Evolutionary conservation across 2,329 filamentous ascomycete species (phyloP), one percentile per base, ranked within the genome.

Genomic region (Ophiostoma sp.): DNA sequence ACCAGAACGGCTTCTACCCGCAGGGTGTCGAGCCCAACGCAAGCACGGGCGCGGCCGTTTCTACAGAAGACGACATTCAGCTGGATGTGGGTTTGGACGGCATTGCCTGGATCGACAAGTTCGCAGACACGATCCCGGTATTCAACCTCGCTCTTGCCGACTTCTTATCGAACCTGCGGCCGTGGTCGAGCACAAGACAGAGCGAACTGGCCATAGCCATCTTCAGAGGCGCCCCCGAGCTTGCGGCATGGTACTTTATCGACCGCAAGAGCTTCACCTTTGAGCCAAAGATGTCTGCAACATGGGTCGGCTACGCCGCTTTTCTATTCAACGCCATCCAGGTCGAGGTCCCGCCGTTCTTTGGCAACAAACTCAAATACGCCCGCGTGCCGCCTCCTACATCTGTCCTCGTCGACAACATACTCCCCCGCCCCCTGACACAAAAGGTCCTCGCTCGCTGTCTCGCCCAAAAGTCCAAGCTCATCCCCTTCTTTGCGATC

Each of bases 301-400:
- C 93, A 0, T 99, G 95, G 95, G 91, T 98, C 73, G 93, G 94
- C 58, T 97, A 96, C 76, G 92, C 93, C 0, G 88, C 93, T 0
- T 92, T 98, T 71, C 79, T 99, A 5, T 96, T 96, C 77, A 90
- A 90, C 70, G 87, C 89, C 0, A 87, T 97, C 63, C 85, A 89
- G 69, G 81, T 96, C 47, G 87, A 89, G 1, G 81, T 97, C 2
- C 93, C 93, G 2, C 76, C 80, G 40, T 85, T 85, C 70, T 92
- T 94, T 75, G 92, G 92, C 12, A 86, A 88, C 73, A 82, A 82
- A 55, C 82, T 85, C 12, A 82, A 81, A 58, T 89, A 87, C 71
- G 86, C 87, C 38, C 78, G 81, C 18, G 80, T 88, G 14, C 93
- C 95, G 42, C 94, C 95, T 8, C 92, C 93, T 1, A 86, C 89